Evolutionary conservation across 371 early-diverging fungal genomes (phyloP), one percentile per base, ranked within the genome.

Genomic region (Gilbertella persicaria): DNA sequence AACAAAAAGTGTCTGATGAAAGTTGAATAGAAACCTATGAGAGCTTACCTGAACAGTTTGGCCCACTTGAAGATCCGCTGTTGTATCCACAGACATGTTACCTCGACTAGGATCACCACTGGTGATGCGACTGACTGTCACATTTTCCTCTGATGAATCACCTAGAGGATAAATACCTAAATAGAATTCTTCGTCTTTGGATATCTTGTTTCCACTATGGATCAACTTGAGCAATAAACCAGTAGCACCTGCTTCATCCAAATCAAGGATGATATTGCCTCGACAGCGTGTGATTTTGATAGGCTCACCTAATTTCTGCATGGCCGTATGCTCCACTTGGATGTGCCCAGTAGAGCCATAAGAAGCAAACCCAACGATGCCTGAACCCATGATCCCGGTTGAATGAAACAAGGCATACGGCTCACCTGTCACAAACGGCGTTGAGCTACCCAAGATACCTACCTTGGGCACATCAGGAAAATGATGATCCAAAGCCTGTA

Each of bases 31-130:
- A 28, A 50, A 41, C 30, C 28, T 43, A 23, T 53, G 10, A 25
- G 29, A n/a, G 2, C 17, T 73, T 66, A 84, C 83, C 67, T 82
- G 83, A 1, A 83, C 82, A 45, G 62, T 61, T 50, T 85, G 85
- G 3, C 89, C 88, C 0, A 69, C 71, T 52, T 75, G 58, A 19
- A 90, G 67, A 58, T 88, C 88, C 20, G 62, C 69, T 0, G 79
- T 78, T 3, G 87, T 85, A 52, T 91, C 89, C 5, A 91, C 64
- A 0, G 91, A 84, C 77, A 91, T 79, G 26, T 85, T 87, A 1
- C 89, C 91, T 45, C 82, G 82, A 6, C 82, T 68, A n/a, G 87
- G 87, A 67, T 91, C 89, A 1, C 91, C 91, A 44, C 89, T 85
- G 26, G 82, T 84, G 41, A 91, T 76, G 29, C 78, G 71, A 50